A percentile compares a stretch with the other conserved stretches of the same genome.
Conservation (phyloP, 257 asterid genomes). For the Penstemon davidsonii region DNA sequence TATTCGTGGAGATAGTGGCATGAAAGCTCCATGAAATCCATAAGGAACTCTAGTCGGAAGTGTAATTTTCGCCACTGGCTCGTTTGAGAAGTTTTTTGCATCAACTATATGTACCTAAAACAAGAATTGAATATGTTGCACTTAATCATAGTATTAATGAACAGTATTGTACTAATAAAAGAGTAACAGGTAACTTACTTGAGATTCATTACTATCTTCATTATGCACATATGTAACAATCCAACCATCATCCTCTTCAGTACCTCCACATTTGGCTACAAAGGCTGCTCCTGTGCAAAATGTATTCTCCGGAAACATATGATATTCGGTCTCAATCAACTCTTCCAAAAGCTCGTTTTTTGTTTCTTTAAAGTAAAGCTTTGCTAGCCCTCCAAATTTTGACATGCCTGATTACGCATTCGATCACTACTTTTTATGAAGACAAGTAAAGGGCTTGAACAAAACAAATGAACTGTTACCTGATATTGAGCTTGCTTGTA, state of each 20-base stretch:
- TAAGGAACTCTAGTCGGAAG: slow-evolving; percentile 67
- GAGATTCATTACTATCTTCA: slow-evolving; percentile 49
- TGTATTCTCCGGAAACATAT: slow-evolving; percentile 46
- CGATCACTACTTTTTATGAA: background rate
- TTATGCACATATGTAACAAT: slow-evolving; percentile 50
- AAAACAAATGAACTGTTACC: slow-evolving; percentile 32
- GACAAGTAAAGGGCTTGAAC: background rate
- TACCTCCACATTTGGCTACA: slow-evolving; percentile 40
- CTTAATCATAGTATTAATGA: background rate
- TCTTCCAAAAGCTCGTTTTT: slow-evolving; percentile 12
- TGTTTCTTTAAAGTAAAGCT: slow-evolving; percentile 45
- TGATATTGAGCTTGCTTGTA: slow-evolving; percentile 45
- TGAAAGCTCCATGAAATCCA: slow-evolving; percentile 67
- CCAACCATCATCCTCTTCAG: slow-evolving; percentile 68
- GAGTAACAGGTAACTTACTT: slow-evolving; percentile 34
- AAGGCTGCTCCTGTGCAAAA: slow-evolving; percentile 64
- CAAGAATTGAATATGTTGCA: background rate
- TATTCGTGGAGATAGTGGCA: slow-evolving; percentile 20
- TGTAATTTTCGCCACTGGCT: slow-evolving; percentile 45
- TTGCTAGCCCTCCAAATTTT: slow-evolving; percentile 65
- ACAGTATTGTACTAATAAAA: background rate
- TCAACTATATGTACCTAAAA: slow-evolving; percentile 55
- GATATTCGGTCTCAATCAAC: slow-evolving; percentile 43
- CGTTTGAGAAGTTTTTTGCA: slow-evolving; percentile 41
- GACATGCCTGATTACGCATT: slow-evolving; percentile 43